Conservation (phyloP, 768 basidiomycete species). For the Amanita muscaria region DNA sequence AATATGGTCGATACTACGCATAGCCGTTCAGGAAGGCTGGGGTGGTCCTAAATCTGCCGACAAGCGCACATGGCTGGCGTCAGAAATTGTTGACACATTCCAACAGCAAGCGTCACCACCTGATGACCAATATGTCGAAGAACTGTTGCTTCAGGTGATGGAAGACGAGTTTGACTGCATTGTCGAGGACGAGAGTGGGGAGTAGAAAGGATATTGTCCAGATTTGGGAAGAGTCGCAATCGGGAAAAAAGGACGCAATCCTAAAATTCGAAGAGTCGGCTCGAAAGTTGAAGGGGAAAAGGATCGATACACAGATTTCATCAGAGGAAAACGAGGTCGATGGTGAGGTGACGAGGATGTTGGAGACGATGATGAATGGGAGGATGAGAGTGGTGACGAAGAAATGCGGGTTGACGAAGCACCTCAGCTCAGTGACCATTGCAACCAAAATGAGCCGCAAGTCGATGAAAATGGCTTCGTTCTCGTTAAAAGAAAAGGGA, state of each 20-base stretch:
- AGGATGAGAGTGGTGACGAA: too few relatives aligned
- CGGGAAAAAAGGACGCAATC: slow-evolving; percentile 42
- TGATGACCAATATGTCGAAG: slow-evolving; percentile 74
- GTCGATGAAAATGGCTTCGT: slow-evolving; percentile 94
- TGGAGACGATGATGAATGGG: too few relatives aligned
- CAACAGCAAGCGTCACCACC: too few relatives aligned
- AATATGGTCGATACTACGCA: slow-evolving; percentile 77
- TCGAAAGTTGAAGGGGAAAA: slow-evolving; percentile 48
- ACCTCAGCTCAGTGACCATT: slow-evolving; percentile 46
- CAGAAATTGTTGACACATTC: slow-evolving; percentile 71
- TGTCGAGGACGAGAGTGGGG: slow-evolving; percentile 80
- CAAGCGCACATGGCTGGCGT: slow-evolving; percentile 90
- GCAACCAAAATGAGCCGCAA: slow-evolving; percentile 54
- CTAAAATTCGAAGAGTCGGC: slow-evolving; percentile 55
- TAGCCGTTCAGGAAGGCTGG: slow-evolving; percentile 83
- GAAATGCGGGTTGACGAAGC: slow-evolving; percentile 38
- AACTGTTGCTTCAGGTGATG: slow-evolving; percentile 75
- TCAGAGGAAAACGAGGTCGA: slow-evolving; percentile 35
- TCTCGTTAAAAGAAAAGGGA: slow-evolving; percentile 48
- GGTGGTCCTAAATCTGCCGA: slow-evolving; percentile 69
- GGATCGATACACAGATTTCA: slow-evolving; percentile 20
- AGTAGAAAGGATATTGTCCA: slow-evolving; percentile 61
- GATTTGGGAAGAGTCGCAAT: slow-evolving; percentile 51
- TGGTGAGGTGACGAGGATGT: slow-evolving; percentile 40
- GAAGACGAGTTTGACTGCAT: slow-evolving; percentile 79